These are phyloP conservation scores for Xylariaceae sp. DNA, from an alignment of 2,329 filamentous ascomycete genomes.

Conservation along the genomic window DNA sequence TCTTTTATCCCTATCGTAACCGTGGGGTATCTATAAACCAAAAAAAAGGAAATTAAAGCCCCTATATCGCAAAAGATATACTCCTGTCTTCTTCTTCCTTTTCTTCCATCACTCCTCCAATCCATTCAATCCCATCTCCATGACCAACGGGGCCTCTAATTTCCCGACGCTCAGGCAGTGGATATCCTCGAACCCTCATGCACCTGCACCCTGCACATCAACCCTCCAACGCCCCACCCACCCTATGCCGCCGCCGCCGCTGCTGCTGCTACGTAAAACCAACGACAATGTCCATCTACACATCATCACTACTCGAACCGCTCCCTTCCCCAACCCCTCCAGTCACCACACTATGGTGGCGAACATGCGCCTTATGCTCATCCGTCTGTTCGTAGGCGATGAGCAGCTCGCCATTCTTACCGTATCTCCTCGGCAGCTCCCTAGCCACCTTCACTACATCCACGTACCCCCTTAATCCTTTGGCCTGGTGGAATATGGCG, in stretches of 20 bases:
- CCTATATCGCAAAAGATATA: neutral
- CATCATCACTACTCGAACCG: constrained; percentile 16
- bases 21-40: too few species aligned
- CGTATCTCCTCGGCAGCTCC: constrained; percentile 50
- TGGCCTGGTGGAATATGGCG: constrained; percentile 54
- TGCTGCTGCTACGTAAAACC: neutral
- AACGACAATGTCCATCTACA: constrained; percentile 17
- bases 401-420: constrained; percentile 54
- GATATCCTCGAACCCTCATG: too few species aligned
- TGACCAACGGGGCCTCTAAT: too few species aligned
- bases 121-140: too few species aligned
- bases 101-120: too few species aligned
- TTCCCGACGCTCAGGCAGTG: too few species aligned
- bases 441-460: constrained; percentile 37
- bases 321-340: too few species aligned
- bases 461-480: constrained; percentile 37
- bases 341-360: constrained; percentile 7
- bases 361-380: constrained; percentile 31
- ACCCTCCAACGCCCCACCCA: too few species aligned
- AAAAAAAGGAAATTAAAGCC: too few species aligned
- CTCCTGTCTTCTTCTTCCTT: neutral
- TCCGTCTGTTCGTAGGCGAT: constrained; percentile 40
- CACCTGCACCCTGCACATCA: too few species aligned
- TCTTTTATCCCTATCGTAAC: too few species aligned
- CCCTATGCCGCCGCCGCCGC: neutral